A percentile compares a stretch with the other conserved stretches of the same genome.
Evolutionary conservation across 352 stramenopile species (phyloP).

Genomic region (Peronosclerospora sorghi): DNA sequence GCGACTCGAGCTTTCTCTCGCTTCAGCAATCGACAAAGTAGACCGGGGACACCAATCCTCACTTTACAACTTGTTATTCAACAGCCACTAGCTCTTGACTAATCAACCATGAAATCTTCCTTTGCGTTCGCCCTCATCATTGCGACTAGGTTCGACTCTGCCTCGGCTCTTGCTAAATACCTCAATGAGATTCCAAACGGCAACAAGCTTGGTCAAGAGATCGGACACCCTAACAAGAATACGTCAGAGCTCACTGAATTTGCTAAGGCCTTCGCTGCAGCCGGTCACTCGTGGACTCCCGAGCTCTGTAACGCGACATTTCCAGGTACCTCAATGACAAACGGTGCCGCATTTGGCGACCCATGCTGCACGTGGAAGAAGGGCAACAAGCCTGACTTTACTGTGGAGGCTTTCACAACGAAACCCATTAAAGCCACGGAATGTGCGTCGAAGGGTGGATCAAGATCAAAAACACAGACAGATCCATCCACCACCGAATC

Average conservation of each 20-base stretch:
- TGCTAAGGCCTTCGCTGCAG: slow-evolving; percentile 20
- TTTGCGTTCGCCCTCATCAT: too few relatives aligned
- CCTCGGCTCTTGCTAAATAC: slow-evolving; percentile 5
- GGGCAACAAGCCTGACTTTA: slow-evolving; percentile 25
- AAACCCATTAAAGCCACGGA: slow-evolving; percentile 11
- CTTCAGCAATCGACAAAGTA: too few relatives aligned
- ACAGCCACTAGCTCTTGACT: too few relatives aligned
- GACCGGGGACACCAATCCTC: too few relatives aligned
- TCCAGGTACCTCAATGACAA: slow-evolving; percentile 19
- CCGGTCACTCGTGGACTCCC: slow-evolving; percentile 14
- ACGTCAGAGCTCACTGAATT: slow-evolving; percentile 27
- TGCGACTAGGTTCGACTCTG: too few relatives aligned
- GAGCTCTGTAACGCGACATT: slow-evolving; percentile 17
- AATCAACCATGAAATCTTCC: too few relatives aligned
- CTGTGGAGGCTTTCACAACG: slow-evolving; percentile 22
- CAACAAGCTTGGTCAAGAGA: slow-evolving; percentile 20
- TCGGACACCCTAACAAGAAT: slow-evolving; percentile 25
- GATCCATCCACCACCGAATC: too few relatives aligned
- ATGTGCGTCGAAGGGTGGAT: slow-evolving; percentile 9
- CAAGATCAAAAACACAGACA: not conserved
- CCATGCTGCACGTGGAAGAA: slow-evolving; percentile 42
- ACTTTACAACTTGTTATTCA: too few relatives aligned
- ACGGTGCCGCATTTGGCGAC: slow-evolving; percentile 38
- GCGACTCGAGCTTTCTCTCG: too few relatives aligned
- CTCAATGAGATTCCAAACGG: slow-evolving; percentile 34